Conservation (phyloP, 768 basidiomycete species). For the Serendipita indica region DNA sequence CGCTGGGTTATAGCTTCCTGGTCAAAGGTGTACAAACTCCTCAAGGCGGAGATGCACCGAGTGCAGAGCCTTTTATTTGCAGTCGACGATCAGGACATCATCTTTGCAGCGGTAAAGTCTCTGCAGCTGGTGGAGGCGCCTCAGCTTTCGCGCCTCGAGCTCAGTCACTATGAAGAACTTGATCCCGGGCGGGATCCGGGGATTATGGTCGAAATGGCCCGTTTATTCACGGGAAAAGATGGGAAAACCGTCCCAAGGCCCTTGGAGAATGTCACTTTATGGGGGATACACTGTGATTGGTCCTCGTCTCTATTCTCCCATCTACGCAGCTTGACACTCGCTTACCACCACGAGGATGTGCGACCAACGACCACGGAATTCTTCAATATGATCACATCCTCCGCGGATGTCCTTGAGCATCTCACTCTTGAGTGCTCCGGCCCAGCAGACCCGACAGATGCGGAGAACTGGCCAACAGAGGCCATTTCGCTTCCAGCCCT, state of each 20-base stretch:
- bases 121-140: not conserved
- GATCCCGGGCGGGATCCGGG: not conserved
- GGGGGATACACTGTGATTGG: conserved; percentile 65
- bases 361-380: conserved; percentile 46
- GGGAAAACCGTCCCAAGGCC: not conserved
- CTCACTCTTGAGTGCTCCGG: conserved; percentile 45
- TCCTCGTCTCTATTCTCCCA: conserved; percentile 20
- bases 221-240: not conserved
- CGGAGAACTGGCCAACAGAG: conserved; percentile 13
- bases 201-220: not conserved
- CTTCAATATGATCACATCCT: conserved; percentile 33
- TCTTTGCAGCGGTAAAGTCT: not conserved
- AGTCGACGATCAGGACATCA: not conserved
- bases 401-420: conserved; percentile 34
- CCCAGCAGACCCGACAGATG: conserved; percentile 22
- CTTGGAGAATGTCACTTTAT: conserved; percentile 34
- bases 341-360: conserved; percentile 47
- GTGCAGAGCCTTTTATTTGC: not conserved
- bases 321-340: conserved; percentile 33
- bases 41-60: not conserved
- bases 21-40: not conserved
- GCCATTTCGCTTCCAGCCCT: conserved; percentile 18
- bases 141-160: not conserved
- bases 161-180: not conserved
- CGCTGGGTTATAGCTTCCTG: conserved; percentile 1